These are phyloP conservation scores for Centrapalus pauciflorus DNA, from an alignment of 129 eudicot genomes.

Conservation along the genomic window DNA sequence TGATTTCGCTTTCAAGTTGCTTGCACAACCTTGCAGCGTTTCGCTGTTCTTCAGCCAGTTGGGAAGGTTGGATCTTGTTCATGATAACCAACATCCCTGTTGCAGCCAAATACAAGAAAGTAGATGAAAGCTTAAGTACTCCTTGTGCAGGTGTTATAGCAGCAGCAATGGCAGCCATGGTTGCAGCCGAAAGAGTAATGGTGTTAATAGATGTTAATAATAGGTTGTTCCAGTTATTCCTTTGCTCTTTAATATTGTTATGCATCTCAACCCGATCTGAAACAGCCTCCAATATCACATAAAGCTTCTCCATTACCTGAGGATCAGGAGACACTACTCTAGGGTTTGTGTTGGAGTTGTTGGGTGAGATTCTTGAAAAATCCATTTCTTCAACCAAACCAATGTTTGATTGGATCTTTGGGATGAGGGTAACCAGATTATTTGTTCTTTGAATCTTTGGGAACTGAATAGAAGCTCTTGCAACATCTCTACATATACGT, in stretches of 20 bases:
- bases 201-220: conserved; percentile 42
- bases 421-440: conserved; percentile 6
- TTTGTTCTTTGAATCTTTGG: conserved; percentile 22
- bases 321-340: not conserved
- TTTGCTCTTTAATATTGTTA: conserved; percentile 43
- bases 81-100: conserved; percentile 45
- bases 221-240: conserved; percentile 42
- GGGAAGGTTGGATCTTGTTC: conserved; percentile 62
- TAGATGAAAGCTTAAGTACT: conserved; percentile 43
- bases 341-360: not conserved
- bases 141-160: conserved; percentile 15
- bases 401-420: conserved; percentile 19
- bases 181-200: conserved; percentile 40
- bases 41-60: conserved; percentile 58
- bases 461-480: conserved; percentile 23
- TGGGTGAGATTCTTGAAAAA: conserved; percentile 15
- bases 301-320: conserved; percentile 35
- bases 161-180: conserved; percentile 41
- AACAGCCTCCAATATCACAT: conserved; percentile 38
- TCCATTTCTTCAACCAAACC: conserved; percentile 29
- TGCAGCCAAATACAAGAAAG: conserved; percentile 41
- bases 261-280: conserved; percentile 56
- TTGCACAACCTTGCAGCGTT: conserved; percentile 46
- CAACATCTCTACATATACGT: conserved; percentile 14
- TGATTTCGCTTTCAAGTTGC: conserved; percentile 33